These are phyloP conservation scores for Silene vulgaris DNA, from an alignment of 179 eudicot genomes.

Conservation along the genomic window DNA sequence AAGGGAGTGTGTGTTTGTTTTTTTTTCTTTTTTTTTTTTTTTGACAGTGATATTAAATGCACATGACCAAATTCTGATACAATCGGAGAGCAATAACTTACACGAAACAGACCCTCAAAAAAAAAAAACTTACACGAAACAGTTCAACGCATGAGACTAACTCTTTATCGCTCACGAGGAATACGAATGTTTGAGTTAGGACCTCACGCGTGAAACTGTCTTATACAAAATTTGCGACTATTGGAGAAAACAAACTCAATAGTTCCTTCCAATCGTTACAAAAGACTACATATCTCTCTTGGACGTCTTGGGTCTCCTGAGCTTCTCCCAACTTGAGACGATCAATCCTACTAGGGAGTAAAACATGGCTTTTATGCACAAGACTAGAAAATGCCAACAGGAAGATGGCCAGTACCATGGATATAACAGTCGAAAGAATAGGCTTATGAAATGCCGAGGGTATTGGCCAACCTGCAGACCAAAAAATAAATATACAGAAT, in stretches of 20 bases:
- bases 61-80: neutral
- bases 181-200: too few species aligned
- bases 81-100: neutral
- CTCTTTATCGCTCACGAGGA: too few species aligned
- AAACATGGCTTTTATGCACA: constrained; percentile 57
- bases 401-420: constrained; percentile 99
- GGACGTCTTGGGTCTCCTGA: constrained; percentile 36
- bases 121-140: too few species aligned
- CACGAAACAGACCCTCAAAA: too few species aligned
- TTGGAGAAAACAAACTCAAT: neutral
- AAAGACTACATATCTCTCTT: constrained; percentile 22
- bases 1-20: too few species aligned
- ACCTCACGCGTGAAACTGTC: too few species aligned
- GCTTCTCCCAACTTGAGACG: constrained; percentile 60
- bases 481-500: neutral
- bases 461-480: constrained; percentile 72
- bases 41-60: neutral
- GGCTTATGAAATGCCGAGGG: constrained; percentile 91
- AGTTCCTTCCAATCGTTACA: neutral
- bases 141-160: too few species aligned
- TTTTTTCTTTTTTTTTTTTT: too few species aligned
- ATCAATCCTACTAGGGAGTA: constrained; percentile 56
- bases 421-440: constrained; percentile 79
- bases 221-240: too few species aligned
- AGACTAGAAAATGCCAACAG: constrained; percentile 80